Conservation (phyloP, 1,284 basidiomycete genomes). For the Pseudozyma tsukubaensis region DNA sequence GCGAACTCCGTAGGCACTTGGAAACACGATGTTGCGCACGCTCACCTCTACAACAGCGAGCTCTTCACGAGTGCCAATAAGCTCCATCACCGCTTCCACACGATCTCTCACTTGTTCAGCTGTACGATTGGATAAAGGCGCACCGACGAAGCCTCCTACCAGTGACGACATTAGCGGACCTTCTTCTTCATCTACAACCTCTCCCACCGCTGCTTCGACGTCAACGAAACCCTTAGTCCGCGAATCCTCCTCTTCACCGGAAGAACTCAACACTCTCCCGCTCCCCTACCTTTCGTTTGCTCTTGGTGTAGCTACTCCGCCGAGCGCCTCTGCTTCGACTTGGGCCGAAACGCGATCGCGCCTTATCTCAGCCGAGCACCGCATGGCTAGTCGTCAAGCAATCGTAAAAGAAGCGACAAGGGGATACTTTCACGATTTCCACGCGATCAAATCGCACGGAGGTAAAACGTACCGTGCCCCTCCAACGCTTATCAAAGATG, state of each 20-base stretch:
- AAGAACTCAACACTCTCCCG: slow-evolving; percentile 51
- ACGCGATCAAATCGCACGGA: slow-evolving; percentile 82
- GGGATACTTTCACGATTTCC: slow-evolving; percentile 91
- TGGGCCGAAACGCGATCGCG: slow-evolving; percentile 79
- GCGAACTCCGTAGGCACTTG: not conserved
- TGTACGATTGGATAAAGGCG: not conserved
- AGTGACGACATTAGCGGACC: not conserved
- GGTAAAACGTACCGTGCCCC: slow-evolving; percentile 97
- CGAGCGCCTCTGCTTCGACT: slow-evolving; percentile 75
- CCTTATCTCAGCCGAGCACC: slow-evolving; percentile 74
- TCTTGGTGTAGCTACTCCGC: slow-evolving; percentile 75
- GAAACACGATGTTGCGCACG: slow-evolving; percentile 10
- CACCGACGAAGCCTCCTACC: not conserved
- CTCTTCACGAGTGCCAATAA: not conserved
- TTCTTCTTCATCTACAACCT: not conserved
- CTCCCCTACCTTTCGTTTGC: slow-evolving; percentile 78
- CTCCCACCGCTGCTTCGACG: not conserved
- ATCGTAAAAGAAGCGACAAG: slow-evolving; percentile 82
- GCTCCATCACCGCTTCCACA: not conserved
- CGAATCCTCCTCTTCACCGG: slow-evolving; percentile 30
- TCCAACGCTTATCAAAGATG: slow-evolving; percentile 78
- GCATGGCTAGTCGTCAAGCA: slow-evolving; percentile 48
- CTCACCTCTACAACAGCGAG: not conserved
- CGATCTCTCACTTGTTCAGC: slow-evolving; percentile 6
- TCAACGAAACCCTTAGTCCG: slow-evolving; percentile 28